Base-by-base conservation (phyloP, 2,329 filamentous ascomycete genomes). In the Xylaria sp. region DNA sequence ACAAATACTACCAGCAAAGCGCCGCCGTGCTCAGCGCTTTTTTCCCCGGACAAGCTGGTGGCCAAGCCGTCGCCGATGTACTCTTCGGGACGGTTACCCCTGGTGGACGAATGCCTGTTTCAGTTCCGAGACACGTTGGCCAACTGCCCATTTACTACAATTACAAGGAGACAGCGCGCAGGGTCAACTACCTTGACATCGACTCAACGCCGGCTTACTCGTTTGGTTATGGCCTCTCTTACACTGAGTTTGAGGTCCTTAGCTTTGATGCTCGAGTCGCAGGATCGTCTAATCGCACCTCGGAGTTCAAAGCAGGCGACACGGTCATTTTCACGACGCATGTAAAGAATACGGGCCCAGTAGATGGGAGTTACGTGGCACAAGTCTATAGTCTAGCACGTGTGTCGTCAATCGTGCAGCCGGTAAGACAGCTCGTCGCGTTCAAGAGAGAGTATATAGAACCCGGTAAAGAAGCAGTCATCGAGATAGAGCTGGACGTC, bases 361-460 rank as follows among this genome's bases (percentile, higher is more conserved):
- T 77, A 12, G 66, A 72, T 2, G 82, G 82, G 2, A 81, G 79
- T 46, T 81, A 82, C 68, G 81, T 83, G 1, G 76, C 77, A 37
- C 81, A 84, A 64, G 76, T 83, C 3, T 85, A 85, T 66, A 73
- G 81, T 5, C 73, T 85, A 3, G 76, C 77, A 32, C 80, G 82
- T 1, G 74, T 82, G 0, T 81, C 79, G 1, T 77, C 78, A 2
- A 80, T 83, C 20, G 80, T 81, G 15, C 82, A 82, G 69, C 81
- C 83, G 0, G 77, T 82, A 1, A 81, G 78, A 65, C 83, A 85
- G 70, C 78, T 85, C 4, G 79, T 84, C 5, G 81, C 82, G 9
- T 84, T 85, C 65, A 69, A 75, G 37, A 74, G 82, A 1, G 77
- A 82, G 0, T 81, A 84, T 65, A 68, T 85, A 15, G 75, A 73